phyloP scores from a whole-genome alignment of 2,329 filamentous ascomycete genomes.

The Curvularia eragrostidis region DNA sequence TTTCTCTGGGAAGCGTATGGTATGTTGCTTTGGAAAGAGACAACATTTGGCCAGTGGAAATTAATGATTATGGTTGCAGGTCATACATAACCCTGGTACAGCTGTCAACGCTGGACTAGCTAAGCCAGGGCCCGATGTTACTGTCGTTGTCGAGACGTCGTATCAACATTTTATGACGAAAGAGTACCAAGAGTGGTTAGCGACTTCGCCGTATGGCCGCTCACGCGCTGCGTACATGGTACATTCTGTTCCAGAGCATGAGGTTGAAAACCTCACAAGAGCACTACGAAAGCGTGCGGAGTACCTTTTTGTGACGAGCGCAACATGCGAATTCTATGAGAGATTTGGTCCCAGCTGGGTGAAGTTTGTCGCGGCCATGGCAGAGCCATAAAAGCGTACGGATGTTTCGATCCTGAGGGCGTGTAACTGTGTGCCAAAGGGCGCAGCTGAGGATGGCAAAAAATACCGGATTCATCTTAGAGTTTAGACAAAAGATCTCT shows the following conservation, averaged over 20 bases:
- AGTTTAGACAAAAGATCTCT: not conserved
- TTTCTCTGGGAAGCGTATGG: conserved; percentile 19
- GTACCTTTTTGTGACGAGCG: conserved; percentile 41
- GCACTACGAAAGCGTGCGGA: conserved; percentile 23
- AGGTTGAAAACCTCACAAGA: conserved; percentile 21
- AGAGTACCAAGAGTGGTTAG: conserved; percentile 37
- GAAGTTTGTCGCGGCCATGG: conserved; percentile 29
- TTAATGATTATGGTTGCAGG: conserved; percentile 16
- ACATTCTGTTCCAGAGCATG: conserved; percentile 29
- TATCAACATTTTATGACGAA: conserved; percentile 24
- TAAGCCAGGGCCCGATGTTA: conserved; percentile 35
- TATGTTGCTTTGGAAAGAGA: conserved; percentile 7
- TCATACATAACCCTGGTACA: conserved; percentile 43
- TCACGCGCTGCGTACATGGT: conserved; percentile 36
- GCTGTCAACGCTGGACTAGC: conserved; percentile 30
- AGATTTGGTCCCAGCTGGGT: conserved; percentile 33
- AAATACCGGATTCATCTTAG: not conserved
- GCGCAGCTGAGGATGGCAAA: not conserved
- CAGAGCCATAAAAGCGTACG: not conserved
- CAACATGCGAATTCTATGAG: conserved; percentile 29
- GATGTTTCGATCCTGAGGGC: not conserved
- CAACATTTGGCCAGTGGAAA: too few species aligned
- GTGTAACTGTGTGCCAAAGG: not conserved
- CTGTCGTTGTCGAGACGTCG: conserved; percentile 34
- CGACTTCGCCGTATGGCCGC: conserved; percentile 30